A percentile compares a stretch with the other conserved stretches of the same genome.
Conservation (phyloP, 805 yeast genomes). For the Candida vaughaniae region DNA sequence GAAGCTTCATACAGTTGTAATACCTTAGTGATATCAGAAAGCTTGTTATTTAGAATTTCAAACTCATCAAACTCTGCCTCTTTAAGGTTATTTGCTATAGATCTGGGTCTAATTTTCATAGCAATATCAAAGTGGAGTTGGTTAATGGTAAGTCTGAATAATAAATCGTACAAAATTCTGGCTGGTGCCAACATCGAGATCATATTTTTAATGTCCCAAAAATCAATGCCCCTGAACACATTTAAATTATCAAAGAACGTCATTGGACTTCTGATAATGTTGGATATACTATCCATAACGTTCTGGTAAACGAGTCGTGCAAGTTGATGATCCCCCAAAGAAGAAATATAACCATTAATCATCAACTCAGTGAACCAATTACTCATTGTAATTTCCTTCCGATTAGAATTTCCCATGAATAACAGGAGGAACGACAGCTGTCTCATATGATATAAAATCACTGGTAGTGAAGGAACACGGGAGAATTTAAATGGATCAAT, state of each 20-base stretch:
- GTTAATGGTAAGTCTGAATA: constrained; percentile 33
- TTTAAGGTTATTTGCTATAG: constrained; percentile 29
- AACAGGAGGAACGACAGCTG: constrained; percentile 5
- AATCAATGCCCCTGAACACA: constrained; percentile 22
- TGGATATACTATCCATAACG: neutral
- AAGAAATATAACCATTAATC: constrained; percentile 35
- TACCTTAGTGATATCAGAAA: neutral
- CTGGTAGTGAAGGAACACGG: constrained; percentile 38
- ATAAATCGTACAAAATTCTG: constrained; percentile 37
- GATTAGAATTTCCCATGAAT: constrained; percentile 2
- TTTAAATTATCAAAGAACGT: constrained; percentile 9
- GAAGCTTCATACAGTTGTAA: neutral
- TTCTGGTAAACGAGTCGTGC: constrained; percentile 16
- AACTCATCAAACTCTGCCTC: constrained; percentile 13
- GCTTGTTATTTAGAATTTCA: constrained; percentile 1
- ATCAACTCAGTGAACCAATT: constrained; percentile 33
- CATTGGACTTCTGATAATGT: constrained; percentile 9
- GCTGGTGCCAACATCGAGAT: constrained; percentile 34
- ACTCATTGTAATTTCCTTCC: constrained; percentile 1
- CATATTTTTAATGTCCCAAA: constrained; percentile 31
- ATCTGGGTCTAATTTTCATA: constrained; percentile 28
- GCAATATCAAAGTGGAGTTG: constrained; percentile 29
- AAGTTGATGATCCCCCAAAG: constrained; percentile 36
- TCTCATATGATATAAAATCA: constrained; percentile 38
- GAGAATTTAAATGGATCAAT: constrained; percentile 38